phyloP scores from a whole-genome alignment of 192 early-diverging fungal genomes.

The Gorgonomyces haynaldii region DNA sequence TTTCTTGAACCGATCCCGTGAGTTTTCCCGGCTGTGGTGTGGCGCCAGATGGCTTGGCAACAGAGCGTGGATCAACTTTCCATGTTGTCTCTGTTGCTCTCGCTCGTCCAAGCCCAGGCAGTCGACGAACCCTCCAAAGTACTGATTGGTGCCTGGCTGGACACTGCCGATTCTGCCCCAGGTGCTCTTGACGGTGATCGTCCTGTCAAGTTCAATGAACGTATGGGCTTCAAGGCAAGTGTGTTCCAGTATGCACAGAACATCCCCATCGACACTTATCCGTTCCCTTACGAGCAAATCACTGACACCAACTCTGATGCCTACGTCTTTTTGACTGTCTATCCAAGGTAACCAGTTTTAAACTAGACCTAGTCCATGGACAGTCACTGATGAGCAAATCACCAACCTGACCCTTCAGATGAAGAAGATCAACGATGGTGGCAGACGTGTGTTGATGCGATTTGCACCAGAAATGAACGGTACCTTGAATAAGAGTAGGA shows the following conservation, averaged over 20 bases:
- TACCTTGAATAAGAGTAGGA: not conserved
- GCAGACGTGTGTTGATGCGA: constrained; percentile 24
- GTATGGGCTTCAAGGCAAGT: constrained; percentile 20
- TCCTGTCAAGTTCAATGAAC: constrained; percentile 22
- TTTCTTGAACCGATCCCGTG: too few relatives aligned
- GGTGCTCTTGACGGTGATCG: constrained; percentile 12
- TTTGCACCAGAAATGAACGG: constrained; percentile 39
- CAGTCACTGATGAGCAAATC: constrained; percentile 12
- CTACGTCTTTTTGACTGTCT: constrained; percentile 18
- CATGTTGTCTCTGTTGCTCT: too few relatives aligned
- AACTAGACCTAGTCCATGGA: constrained; percentile 2
- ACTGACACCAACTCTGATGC: constrained; percentile 14
- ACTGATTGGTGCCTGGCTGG: constrained; percentile 21
- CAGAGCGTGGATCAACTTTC: too few relatives aligned
- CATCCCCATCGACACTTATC: constrained; percentile 11
- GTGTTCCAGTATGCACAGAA: constrained; percentile 18
- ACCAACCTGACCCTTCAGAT: constrained; percentile 16
- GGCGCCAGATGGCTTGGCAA: too few relatives aligned
- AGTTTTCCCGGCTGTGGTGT: too few relatives aligned
- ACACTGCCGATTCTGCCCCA: constrained; percentile 9
- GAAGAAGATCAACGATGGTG: constrained; percentile 9
- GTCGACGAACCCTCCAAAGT: constrained; percentile 10
- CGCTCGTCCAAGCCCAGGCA: too few relatives aligned
- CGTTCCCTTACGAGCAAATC: constrained; percentile 12
- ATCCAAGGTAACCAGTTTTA: too few relatives aligned